phyloP scores from a whole-genome alignment of 129 eudicot species.

The Lactuca sativa region DNA sequence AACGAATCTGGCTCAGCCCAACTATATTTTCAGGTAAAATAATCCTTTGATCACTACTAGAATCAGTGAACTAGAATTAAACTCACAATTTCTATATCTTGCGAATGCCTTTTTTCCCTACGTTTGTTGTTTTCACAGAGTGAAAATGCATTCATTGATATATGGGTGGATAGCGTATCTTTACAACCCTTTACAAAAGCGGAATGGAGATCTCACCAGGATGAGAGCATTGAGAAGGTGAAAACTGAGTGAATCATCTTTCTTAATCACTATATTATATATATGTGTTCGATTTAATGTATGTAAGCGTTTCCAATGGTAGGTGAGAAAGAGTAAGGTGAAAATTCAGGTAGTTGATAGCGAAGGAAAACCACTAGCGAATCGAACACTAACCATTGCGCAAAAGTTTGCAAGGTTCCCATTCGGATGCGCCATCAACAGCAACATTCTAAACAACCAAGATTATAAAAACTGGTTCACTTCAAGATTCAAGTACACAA shows the following conservation, averaged over 20 bases:
- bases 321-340: constrained; percentile 51
- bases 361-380: constrained; percentile 39
- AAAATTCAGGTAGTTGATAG: constrained; percentile 48
- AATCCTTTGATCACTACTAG: too few relatives aligned
- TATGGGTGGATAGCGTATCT: constrained; percentile 63
- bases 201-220: constrained; percentile 72
- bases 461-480: constrained; percentile 62
- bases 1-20: constrained; percentile 42
- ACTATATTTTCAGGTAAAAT: constrained; percentile 52
- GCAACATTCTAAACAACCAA: constrained; percentile 40
- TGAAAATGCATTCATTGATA: constrained; percentile 38
- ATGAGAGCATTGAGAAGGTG: constrained; percentile 59
- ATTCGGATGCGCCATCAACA: constrained; percentile 54
- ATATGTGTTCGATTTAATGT: background rate
- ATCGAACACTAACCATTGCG: constrained; percentile 34
- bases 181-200: constrained; percentile 65
- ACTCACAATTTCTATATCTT: background rate
- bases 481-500: constrained; percentile 54
- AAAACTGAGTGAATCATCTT: background rate
- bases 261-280: background rate
- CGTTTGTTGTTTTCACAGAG: constrained; percentile 32
- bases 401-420: constrained; percentile 41
- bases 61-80: too few relatives aligned
- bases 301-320: background rate
- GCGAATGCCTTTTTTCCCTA: too few relatives aligned